Evolutionary conservation across 805 yeast genomes (phyloP).

Genomic region (Cephaloascus albidus): DNA sequence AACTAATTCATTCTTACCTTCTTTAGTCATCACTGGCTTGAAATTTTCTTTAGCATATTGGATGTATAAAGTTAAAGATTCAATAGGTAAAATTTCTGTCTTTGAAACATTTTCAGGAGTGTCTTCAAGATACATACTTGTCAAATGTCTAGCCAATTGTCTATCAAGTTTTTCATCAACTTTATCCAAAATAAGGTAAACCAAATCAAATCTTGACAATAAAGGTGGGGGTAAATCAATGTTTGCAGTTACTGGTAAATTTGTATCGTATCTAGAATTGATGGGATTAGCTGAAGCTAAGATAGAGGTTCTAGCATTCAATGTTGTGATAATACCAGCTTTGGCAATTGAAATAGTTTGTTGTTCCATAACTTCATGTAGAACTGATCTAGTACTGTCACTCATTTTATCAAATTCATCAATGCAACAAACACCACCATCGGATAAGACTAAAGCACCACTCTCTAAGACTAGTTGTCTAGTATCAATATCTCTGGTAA

Average conservation of each 20-base stretch:
- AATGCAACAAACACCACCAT: constrained; percentile 97
- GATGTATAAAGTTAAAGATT: constrained; percentile 78
- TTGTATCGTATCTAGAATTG: constrained; percentile 91
- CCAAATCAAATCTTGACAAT: constrained; percentile 89
- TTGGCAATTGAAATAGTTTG: constrained; percentile 97
- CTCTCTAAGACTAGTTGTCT: constrained; percentile 88
- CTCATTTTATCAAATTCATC: constrained; percentile 98
- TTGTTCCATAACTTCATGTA: constrained; percentile 99
- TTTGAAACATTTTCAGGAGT: constrained; percentile 61
- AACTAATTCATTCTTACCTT: constrained; percentile 79
- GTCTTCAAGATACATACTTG: constrained; percentile 88
- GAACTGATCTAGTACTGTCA: constrained; percentile 86
- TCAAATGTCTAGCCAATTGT: constrained; percentile 81
- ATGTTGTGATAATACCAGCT: constrained; percentile 95
- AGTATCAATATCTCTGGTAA: constrained; percentile 90
- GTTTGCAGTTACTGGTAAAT: constrained; percentile 87
- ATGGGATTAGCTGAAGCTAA: constrained; percentile 97
- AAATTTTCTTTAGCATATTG: constrained; percentile 87
- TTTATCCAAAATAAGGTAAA: constrained; percentile 83
- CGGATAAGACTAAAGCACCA: constrained; percentile 94
- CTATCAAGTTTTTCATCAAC: constrained; percentile 84
- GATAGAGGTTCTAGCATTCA: constrained; percentile 93
- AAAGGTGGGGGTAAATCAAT: constrained; percentile 96
- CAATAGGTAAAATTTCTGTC: constrained; percentile 72
- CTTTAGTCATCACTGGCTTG: constrained; percentile 72